Base-by-base conservation (phyloP, 306 rosid genomes). In the Cucumis melo region DNA sequence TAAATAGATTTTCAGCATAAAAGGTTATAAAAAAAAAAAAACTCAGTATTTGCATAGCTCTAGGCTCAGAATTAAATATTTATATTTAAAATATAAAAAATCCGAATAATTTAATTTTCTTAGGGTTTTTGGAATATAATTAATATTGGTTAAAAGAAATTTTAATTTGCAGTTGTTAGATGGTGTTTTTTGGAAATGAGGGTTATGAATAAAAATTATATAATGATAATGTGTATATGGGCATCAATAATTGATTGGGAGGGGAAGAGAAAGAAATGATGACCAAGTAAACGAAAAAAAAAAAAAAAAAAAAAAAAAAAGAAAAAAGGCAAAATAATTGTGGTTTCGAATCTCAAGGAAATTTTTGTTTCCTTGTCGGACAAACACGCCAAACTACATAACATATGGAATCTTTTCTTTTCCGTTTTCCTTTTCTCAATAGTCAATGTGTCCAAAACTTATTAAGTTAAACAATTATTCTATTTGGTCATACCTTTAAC, bases 301-400 rank as follows among this genome's bases (percentile, higher is more conserved):
- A 32, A 19, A 10, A 14, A 29, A 32, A 27, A 27, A 27, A 42
- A 62, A 20, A 2, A 39, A 51, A 54, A 42, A 65, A 34, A 19
- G 10, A 14, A 29, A 32, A 34, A 19, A 23, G 29, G 29, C 29
- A 29, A 53, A 53, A 53, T 54, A 74, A 29, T 51, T 74, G 48
- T 72, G 29, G 29, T 12, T 84, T 46, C 78, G 84, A 44, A 78
- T 73, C 71, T 79, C n/a, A 46, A 38, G 64, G 64, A 56, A 29
- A 15, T 54, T 73, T 68, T 64, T 75, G 82, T 88, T 78, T 82
- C 76, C 78, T 54, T 89, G 93, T 89, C 91, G 91, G 88, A 87
- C 71, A 77, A 84, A 87, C 85, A 77, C 0, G 24, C 77, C 81
- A 84, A 84, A 79, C 15, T 82, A 87, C 91, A 87, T 85, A 83